Percentiles rank a stretch among this genome's conserved stretches.
Conservation (phyloP, 1,284 basidiomycete genomes). For the Erythrobasidium hasegawianum region DNA sequence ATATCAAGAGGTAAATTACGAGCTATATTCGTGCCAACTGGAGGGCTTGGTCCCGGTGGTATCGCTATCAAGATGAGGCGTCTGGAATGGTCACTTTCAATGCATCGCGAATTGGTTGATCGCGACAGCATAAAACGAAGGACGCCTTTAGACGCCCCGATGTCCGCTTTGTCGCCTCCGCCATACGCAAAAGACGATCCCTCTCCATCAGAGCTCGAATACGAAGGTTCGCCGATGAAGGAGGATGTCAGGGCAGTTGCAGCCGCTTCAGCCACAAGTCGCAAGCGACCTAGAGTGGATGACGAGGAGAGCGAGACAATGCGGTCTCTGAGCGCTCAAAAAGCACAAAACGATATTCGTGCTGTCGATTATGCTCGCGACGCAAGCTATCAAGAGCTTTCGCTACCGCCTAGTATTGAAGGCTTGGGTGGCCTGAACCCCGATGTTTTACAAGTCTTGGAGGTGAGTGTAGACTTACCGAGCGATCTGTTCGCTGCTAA, state of each 20-base stretch:
- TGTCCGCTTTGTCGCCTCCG: no score
- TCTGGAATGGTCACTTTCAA: slow-evolving; percentile 14
- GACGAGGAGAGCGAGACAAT: not conserved
- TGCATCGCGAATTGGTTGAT: slow-evolving; percentile 18
- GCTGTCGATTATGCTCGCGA: not conserved
- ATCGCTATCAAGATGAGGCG: slow-evolving; percentile 4
- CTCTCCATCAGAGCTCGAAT: no score
- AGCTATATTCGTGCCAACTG: slow-evolving; percentile 11
- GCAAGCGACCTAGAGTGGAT: not conserved
- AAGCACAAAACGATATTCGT: not conserved
- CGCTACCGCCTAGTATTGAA: slow-evolving; percentile 4
- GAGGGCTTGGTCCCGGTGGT: not conserved
- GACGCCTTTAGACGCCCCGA: not conserved
- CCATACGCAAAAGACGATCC: no score
- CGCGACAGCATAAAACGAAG: slow-evolving; percentile 6
- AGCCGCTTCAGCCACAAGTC: not conserved
- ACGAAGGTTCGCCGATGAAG: no score
- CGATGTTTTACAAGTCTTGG: slow-evolving; percentile 17
- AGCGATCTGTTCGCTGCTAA: no score
- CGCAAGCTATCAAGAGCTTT: slow-evolving; percentile 4
- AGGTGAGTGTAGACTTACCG: no score
- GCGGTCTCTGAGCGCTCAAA: not conserved
- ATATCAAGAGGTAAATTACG: slow-evolving; percentile 13
- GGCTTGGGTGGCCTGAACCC: slow-evolving; percentile 3
- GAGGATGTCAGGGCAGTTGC: no score